Evolutionary conservation across 192 early-diverging fungal genomes (phyloP), one percentile per base, ranked within the genome.

Genomic region (Mortierella hygrophila): DNA sequence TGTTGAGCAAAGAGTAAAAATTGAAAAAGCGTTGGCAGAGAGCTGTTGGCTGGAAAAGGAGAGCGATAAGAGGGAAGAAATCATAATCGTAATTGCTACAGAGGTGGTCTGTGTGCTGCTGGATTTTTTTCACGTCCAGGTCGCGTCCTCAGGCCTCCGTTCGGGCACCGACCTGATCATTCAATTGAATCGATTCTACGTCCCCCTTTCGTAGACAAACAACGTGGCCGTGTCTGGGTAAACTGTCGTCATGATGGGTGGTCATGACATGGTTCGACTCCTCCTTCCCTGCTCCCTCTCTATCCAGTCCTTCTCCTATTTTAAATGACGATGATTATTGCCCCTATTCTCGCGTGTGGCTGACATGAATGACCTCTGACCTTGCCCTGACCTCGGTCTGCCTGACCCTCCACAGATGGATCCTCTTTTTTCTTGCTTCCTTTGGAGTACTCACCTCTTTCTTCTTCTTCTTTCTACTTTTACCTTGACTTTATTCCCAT

Each of bases 321-420:
- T 60, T 60, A 60, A 35, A 65, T 65, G 26, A 65, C 26, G 60
- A 65, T 65, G 60, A 65, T 13, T 65, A 16, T 65, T 29, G 60
- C 60, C 60, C 60, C 60, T 65, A 65, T 65, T 65, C 26, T 26
- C 26, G 26, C 26, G 9, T 29, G 29, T 65, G 60, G 29, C 60
- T 65, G 60, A 65, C 60, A 72, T 41, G 44, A 41, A 70, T 70
- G 69, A 70, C 69, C 69, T 23, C 65, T 70, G 69, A 41, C 40
- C 69, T 42, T 41, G 23, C 68, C 70, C 23, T 29, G 41, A 46
- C 41, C 13, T 26, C 40, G 38, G n/a, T 10, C 38, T 46, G 71
- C 40, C 41, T 46, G 42, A 46, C 41, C 38, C 15, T 13, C 46
- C 49, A 52, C 49, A 52, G 40, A 3, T 15, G 41, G 44, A 8